Base-by-base conservation (phyloP, 176 grass and related monocot species). In the Pontederia paniculata region DNA sequence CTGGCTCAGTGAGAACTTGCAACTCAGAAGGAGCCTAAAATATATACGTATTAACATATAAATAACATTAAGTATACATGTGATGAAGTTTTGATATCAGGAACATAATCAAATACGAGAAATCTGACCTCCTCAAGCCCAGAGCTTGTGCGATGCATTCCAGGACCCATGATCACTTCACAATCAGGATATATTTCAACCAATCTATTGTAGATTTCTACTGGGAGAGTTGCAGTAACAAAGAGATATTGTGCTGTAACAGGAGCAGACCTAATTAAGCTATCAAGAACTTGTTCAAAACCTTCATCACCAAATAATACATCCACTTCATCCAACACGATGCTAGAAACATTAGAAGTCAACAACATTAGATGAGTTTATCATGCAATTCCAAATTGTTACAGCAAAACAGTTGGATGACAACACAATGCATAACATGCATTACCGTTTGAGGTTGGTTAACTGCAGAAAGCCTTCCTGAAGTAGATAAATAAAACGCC, bases 301-400 rank as follows among this genome's bases (percentile, higher is more conserved):
- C 80, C 82, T 55, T 89, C 86, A 70, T 89, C 82, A n/a, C 79
- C 77, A 22, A 86, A 96, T 70, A 96, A 74, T 55, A 96, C 83
- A 57, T 96, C 91, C 14, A 89, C 91, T 55, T 96, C 91, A 78
- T 96, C 91, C 54, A 96, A 62, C 61, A 96, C 85, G 52, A 89
- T 73, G 84, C 91, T 89, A 69, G 37, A 68, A 44, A 43, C 21
- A 71, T 71, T 10, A 52, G 60, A 22, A 25, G 23, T 10, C 5
- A 58, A 25, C 14, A 28, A 7, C 31, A 16, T 25, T 58, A 23
- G 23, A 41, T 28, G 28, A 37, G 28, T 37, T 37, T 37, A 37
- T 5, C 28, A 37, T 37, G 28, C 28, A 37, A 37, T 37, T 37
- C 3, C 28, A 37, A 5, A 37, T 37, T 37, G 28, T 37, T n/a